A percentile compares a stretch with the other conserved stretches of the same genome.
phyloP scores from a whole-genome alignment of 2,329 filamentous ascomycete species.

The Fusarium udum region DNA sequence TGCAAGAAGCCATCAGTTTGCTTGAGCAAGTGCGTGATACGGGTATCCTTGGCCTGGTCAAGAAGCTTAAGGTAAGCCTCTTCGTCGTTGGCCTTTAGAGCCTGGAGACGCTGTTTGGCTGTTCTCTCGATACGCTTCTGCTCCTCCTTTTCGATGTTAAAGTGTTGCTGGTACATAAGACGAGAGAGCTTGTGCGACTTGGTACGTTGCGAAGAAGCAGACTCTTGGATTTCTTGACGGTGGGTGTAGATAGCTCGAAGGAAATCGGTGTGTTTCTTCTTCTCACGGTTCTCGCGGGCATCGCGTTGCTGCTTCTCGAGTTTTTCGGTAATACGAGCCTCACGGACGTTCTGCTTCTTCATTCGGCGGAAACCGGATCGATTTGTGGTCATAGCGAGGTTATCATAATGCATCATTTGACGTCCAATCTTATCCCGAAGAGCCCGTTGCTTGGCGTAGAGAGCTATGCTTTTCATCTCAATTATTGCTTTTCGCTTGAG shows the following conservation, averaged over 20 bases:
- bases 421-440: constrained; percentile 87
- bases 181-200: constrained; percentile 88
- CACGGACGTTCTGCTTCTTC: constrained; percentile 96
- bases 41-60: constrained; percentile 98
- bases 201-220: constrained; percentile 71
- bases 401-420: constrained; percentile 95
- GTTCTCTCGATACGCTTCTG: constrained; percentile 98
- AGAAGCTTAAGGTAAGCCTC: constrained; percentile 98
- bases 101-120: constrained; percentile 98
- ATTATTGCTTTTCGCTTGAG: constrained; percentile 91
- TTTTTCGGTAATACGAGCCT: constrained; percentile 97
- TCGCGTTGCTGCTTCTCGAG: constrained; percentile 98
- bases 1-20: constrained; percentile 98
- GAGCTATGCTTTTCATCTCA: constrained; percentile 88
- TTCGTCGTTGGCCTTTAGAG: constrained; percentile 98
- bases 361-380: constrained; percentile 88
- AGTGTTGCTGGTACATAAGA: constrained; percentile 88
- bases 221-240: constrained; percentile 77
- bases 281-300: constrained; percentile 93
- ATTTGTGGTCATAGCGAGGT: constrained; percentile 96
- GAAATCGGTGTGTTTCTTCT: constrained; percentile 96
- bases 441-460: constrained; percentile 88
- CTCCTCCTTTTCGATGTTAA: constrained; percentile 98
- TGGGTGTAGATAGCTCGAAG: constrained; percentile 87
- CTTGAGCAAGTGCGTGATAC: constrained; percentile 95